Percentiles rank a stretch among this genome's conserved stretches.
phyloP scores from a whole-genome alignment of 1,284 basidiomycete genomes.

The Microstroma glucosiphilum region DNA sequence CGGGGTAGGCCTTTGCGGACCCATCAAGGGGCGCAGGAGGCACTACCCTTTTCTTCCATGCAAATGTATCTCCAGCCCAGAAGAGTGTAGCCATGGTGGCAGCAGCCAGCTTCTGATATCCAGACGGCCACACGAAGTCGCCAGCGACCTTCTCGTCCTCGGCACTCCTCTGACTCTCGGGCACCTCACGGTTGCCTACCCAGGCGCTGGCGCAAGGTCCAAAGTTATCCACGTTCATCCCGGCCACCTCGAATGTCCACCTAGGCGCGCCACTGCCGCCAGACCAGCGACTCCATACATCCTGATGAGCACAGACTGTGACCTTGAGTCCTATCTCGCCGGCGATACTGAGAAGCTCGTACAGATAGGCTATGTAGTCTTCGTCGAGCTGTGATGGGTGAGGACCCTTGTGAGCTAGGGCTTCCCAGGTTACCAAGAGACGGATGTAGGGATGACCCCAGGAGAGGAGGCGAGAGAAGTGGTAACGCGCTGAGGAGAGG shows the following conservation, averaged over 20 bases:
- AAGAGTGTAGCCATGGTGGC: slow-evolving; percentile 52
- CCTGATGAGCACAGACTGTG: slow-evolving; percentile 61
- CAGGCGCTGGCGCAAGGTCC: slow-evolving; percentile 41
- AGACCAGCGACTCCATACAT: slow-evolving; percentile 86
- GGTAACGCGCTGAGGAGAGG: slow-evolving; percentile 37
- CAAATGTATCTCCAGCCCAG: slow-evolving; percentile 60
- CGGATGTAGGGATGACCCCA: slow-evolving; percentile 53
- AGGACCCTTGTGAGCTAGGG: slow-evolving; percentile 72
- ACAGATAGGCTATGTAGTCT: slow-evolving; percentile 76
- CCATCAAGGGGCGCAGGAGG: neutral
- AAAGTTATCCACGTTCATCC: slow-evolving; percentile 31
- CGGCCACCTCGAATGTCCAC: slow-evolving; percentile 58
- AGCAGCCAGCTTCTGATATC: slow-evolving; percentile 47
- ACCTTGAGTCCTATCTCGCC: slow-evolving; percentile 72
- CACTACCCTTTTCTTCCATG: slow-evolving; percentile 58
- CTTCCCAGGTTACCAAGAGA: slow-evolving; percentile 90
- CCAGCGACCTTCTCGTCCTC: slow-evolving; percentile 20
- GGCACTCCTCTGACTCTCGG: slow-evolving; percentile 10
- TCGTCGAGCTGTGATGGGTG: slow-evolving; percentile 61
- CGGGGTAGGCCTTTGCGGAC: neutral
- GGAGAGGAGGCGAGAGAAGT: slow-evolving; percentile 43
- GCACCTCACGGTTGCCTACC: slow-evolving; percentile 31
- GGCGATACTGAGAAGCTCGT: slow-evolving; percentile 66
- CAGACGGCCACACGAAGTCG: slow-evolving; percentile 47
- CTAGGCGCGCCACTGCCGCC: slow-evolving; percentile 63